Base-by-base conservation (phyloP, 129 eudicot species). In the Helichrysum umbraculigerum region DNA sequence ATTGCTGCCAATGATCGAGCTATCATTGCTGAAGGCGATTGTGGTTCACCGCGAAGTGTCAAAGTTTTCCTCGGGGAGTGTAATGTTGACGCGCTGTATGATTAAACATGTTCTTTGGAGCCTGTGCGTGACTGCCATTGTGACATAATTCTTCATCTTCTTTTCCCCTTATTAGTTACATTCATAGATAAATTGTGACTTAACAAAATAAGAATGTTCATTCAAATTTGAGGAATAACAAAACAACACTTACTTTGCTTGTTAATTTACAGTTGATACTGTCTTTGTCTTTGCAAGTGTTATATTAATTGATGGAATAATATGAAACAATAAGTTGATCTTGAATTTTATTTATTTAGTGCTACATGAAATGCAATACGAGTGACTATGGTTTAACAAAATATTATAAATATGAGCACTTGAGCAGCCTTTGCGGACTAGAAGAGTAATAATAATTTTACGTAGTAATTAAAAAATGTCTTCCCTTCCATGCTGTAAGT, bases 1-100 rank as follows among this genome's bases (percentile, higher is more conserved):
- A 93, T 93, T 93, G 91, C 98, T 70, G 97, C 98, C 59, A 93
- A 93, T 11, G 98, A 93, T 75, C 88, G 98, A 87, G 97, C 95
- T 16, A 85, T 93, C 50, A 88, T 93, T 61, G 97, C 98, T 33
- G 98, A 93, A 83, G 98, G 98, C 15, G 82, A 78, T 17, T 67
- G 71, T 66, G 71, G 71, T 66, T 66, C 71, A 7, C 71, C 71
- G 37, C 71, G 71, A 66, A 66, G 71, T 25, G 71, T 66, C 52
- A 34, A 66, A 66, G 71, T 66, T 37, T 66, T 83, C 82, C 87
- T 94, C 22, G 97, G 98, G 64, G 98, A 94, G 83, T 94, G 98
- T 85, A 66, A 66, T 66, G 71, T 66, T 66, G 71, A 66, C 5
- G 71, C 52, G 32, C 17, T 66, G 30, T 66, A 66, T 21, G 33